Percentiles rank a stretch among this genome's conserved stretches.
phyloP scores from a whole-genome alignment of 768 basidiomycete species.

The Collybia sp. region DNA sequence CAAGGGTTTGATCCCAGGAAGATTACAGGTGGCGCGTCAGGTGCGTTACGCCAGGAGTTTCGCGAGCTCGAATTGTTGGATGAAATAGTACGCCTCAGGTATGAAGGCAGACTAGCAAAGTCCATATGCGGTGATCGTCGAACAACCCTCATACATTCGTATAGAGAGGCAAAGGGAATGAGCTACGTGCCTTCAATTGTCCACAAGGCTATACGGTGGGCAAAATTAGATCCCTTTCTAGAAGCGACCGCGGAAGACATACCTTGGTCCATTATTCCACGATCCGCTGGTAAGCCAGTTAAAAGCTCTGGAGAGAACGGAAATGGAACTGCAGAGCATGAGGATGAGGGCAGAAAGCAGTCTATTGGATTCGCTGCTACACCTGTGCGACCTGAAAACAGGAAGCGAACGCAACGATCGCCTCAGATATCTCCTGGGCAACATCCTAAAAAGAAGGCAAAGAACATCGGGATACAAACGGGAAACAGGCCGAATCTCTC shows the following conservation, averaged over 20 bases:
- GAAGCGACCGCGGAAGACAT: neutral
- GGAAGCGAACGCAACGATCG: too few species aligned
- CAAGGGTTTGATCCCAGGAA: slow-evolving; percentile 14
- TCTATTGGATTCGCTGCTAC: too few species aligned
- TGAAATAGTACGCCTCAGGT: slow-evolving; percentile 23
- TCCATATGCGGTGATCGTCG: neutral
- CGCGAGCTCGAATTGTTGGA: slow-evolving; percentile 29
- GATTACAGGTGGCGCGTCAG: slow-evolving; percentile 20
- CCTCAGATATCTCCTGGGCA: too few species aligned
- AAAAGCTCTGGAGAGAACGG: neutral
- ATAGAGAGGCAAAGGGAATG: neutral
- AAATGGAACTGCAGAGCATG: neutral
- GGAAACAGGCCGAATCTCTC: neutral
- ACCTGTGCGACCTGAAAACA: too few species aligned
- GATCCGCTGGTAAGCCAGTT: neutral
- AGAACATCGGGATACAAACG: neutral
- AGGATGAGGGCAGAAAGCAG: too few species aligned
- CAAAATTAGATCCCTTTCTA: slow-evolving; percentile 2
- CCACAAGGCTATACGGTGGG: slow-evolving; percentile 3
- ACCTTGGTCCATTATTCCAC: neutral
- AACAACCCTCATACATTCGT: slow-evolving; percentile 2
- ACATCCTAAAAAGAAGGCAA: too few species aligned
- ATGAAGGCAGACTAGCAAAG: slow-evolving; percentile 12
- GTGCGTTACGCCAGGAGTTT: slow-evolving; percentile 25
- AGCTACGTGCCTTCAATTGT: slow-evolving; percentile 3